Conservation (phyloP, 78 protist genomes). For the Guillardia theta region DNA sequence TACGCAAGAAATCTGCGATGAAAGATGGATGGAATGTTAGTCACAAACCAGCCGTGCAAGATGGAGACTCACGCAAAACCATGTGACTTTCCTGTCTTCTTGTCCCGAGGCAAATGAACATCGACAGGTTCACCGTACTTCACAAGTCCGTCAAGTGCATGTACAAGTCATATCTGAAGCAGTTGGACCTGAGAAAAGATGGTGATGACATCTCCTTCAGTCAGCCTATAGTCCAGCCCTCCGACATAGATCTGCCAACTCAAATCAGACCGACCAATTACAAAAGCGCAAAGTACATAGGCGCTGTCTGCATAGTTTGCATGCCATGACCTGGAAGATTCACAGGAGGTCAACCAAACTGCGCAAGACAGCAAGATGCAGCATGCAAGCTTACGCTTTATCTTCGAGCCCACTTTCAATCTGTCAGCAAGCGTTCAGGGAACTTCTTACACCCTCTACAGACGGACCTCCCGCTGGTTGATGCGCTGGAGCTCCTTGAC, state of each 20-base stretch:
- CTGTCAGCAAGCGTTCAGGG: background rate
- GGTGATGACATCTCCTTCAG: constrained; percentile 31
- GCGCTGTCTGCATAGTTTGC: constrained; percentile 14
- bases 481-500: constrained; percentile 33
- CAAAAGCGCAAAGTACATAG: no score
- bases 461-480: background rate
- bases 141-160: background rate
- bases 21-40: background rate
- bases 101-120: background rate
- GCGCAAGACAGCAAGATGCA: background rate
- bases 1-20: background rate
- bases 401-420: background rate
- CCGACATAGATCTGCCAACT: no score
- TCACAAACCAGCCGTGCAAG: background rate
- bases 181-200: background rate
- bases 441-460: background rate
- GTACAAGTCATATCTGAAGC: no score
- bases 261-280: no score
- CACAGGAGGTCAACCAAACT: background rate
- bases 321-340: constrained; percentile 6
- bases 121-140: constrained; percentile 5
- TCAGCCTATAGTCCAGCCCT: constrained; percentile 7
- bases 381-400: background rate
- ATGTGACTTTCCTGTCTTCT: background rate
- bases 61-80: background rate